Conservation (phyloP, 768 basidiomycete genomes). For the Pleurotus citrinopileatus region DNA sequence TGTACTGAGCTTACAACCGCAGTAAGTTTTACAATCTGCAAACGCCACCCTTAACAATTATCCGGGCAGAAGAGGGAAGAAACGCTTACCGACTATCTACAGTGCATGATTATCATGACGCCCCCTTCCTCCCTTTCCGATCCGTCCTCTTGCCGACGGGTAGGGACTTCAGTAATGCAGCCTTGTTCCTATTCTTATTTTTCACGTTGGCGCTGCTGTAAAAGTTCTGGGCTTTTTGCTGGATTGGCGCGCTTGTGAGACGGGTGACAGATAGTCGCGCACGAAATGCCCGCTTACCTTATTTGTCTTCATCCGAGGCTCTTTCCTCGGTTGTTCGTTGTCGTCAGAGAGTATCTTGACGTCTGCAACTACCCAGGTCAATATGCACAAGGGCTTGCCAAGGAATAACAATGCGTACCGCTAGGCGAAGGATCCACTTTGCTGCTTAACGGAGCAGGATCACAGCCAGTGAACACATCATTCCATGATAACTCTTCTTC, state of each 20-base stretch:
- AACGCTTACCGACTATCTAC: not conserved
- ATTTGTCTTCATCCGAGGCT: constrained; percentile 87
- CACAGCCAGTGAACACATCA: constrained; percentile 74
- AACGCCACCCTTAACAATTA: not conserved
- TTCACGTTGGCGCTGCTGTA: constrained; percentile 84
- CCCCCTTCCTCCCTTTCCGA: constrained; percentile 32
- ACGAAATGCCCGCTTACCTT: no score
- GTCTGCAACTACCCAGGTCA: constrained; percentile 20
- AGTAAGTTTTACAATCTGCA: not conserved
- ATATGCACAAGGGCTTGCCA: no score
- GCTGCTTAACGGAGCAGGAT: constrained; percentile 15
- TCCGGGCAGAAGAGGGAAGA: not conserved
- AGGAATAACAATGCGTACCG: not conserved
- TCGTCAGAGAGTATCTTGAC: constrained; percentile 31
- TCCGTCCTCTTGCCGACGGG: constrained; percentile 41
- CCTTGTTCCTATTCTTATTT: constrained; percentile 75
- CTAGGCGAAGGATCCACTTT: constrained; percentile 20
- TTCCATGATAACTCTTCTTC: constrained; percentile 74
- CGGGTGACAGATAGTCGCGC: no score
- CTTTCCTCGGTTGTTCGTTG: constrained; percentile 43
- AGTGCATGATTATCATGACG: constrained; percentile 1
- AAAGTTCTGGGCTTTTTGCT: constrained; percentile 91
- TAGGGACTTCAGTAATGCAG: constrained; percentile 55
- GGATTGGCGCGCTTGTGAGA: constrained; percentile 10
- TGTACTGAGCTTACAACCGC: no score